These are phyloP conservation scores for Hyphodiscus sp. DNA, from an alignment of 2,329 filamentous ascomycete genomes.

Conservation along the genomic window DNA sequence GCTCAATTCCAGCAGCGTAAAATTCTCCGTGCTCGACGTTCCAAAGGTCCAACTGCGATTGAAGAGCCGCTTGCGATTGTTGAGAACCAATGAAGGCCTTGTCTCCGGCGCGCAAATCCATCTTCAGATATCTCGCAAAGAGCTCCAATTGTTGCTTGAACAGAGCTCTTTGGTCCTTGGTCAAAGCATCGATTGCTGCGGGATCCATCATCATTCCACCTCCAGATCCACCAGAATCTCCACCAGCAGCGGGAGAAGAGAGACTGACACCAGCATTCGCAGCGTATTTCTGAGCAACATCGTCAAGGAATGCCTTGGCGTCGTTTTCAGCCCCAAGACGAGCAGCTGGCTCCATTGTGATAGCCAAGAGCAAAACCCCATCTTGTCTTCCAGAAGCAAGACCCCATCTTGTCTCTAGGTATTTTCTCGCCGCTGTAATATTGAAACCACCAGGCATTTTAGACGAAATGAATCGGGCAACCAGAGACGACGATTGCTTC, in stretches of 20 bases:
- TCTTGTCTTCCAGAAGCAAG: slow-evolving; percentile 83
- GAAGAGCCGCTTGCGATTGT: slow-evolving; percentile 79
- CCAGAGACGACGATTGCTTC: slow-evolving; percentile 89
- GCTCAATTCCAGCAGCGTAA: slow-evolving; percentile 91
- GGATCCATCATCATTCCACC: slow-evolving; percentile 99
- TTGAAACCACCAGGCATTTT: slow-evolving; percentile 99
- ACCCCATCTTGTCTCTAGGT: slow-evolving; percentile 91
- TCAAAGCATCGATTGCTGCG: slow-evolving; percentile 90
- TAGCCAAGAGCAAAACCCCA: slow-evolving; percentile 76
- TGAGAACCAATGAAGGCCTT: slow-evolving; percentile 83
- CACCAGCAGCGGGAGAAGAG: slow-evolving; percentile 67
- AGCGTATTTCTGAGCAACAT: slow-evolving; percentile 85
- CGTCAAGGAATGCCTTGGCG: slow-evolving; percentile 87
- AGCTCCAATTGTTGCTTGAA: slow-evolving; percentile 99
- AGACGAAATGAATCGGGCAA: slow-evolving; percentile 91
- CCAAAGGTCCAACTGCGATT: slow-evolving; percentile 93
- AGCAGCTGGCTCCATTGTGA: slow-evolving; percentile 87
- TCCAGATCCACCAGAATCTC: slow-evolving; percentile 60
- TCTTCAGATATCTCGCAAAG: slow-evolving; percentile 91
- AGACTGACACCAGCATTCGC: slow-evolving; percentile 75
- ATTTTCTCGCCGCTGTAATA: slow-evolving; percentile 91
- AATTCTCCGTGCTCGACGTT: slow-evolving; percentile 92
- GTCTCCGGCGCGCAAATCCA: slow-evolving; percentile 93
- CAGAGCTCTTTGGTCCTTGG: slow-evolving; percentile 89
- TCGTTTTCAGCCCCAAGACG: slow-evolving; percentile 86